Conservation (phyloP, 768 basidiomycete species). For the Calocera cornea region DNA sequence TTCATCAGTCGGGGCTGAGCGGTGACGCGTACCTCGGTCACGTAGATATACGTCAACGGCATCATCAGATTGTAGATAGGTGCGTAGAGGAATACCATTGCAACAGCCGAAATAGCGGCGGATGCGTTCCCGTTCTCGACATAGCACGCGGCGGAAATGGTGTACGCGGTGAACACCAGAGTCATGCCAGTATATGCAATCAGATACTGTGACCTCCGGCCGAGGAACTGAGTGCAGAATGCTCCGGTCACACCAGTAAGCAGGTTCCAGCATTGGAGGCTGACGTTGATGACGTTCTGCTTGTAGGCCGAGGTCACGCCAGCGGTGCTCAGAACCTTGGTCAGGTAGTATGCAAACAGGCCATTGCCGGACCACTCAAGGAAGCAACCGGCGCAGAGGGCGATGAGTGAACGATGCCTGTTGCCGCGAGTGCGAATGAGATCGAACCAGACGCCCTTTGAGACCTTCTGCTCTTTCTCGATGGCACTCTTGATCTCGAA, state of each 20-base stretch:
- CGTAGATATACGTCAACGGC: background rate
- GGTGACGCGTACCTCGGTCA: background rate
- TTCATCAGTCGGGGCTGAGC: background rate
- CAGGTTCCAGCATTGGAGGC: slow-evolving; percentile 41
- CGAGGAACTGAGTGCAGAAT: slow-evolving; percentile 16
- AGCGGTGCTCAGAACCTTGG: slow-evolving; percentile 15
- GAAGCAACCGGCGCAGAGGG: slow-evolving; percentile 14
- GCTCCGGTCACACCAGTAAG: slow-evolving; percentile 41
- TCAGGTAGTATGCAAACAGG: background rate
- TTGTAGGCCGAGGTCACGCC: slow-evolving; percentile 37
- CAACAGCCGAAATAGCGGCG: background rate
- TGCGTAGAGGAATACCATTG: slow-evolving; percentile 38
- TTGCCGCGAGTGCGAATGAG: slow-evolving; percentile 37
- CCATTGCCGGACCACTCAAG: slow-evolving; percentile 6
- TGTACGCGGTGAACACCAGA: background rate
- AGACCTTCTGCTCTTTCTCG: slow-evolving; percentile 23
- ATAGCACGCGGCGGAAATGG: background rate
- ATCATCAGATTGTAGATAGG: slow-evolving; percentile 28
- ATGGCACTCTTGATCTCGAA: slow-evolving; percentile 41
- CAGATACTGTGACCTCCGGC: background rate
- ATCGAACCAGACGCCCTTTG: slow-evolving; percentile 36
- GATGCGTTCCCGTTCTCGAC: background rate
- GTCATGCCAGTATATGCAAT: slow-evolving; percentile 2
- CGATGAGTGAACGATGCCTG: slow-evolving; percentile 38
- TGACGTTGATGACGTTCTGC: slow-evolving; percentile 46